Evolutionary conservation across 306 rosid genomes (phyloP).

Genomic region (Phaseolus lunatus): DNA sequence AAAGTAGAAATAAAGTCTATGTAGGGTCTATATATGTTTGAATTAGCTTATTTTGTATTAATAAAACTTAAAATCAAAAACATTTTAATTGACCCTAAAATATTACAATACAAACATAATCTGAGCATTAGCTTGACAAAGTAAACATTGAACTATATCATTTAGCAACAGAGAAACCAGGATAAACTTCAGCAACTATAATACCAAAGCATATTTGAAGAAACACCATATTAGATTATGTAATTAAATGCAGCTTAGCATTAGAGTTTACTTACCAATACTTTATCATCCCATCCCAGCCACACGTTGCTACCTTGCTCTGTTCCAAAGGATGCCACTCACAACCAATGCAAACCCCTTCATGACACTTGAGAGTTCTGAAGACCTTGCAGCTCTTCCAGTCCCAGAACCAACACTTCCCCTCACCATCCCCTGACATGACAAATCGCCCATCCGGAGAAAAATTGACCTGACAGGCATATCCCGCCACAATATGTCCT

Average conservation of each 20-base stretch:
- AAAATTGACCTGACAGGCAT: slow-evolving; percentile 94
- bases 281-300: slow-evolving; percentile 98
- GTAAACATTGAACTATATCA: slow-evolving; percentile 2
- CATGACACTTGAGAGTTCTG: slow-evolving; percentile 93
- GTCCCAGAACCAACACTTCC: slow-evolving; percentile 99
- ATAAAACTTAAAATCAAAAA: neutral
- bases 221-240: slow-evolving; percentile 8
- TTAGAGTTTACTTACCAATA: slow-evolving; percentile 76
- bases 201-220: slow-evolving; percentile 29
- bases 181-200: slow-evolving; percentile 10
- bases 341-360: slow-evolving; percentile 90
- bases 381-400: slow-evolving; percentile 99
- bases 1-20: neutral
- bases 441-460: slow-evolving; percentile 98
- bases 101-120: neutral
- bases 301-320: slow-evolving; percentile 97
- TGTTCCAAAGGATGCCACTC: slow-evolving; percentile 97
- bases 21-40: neutral
- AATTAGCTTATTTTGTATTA: neutral
- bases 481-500: slow-evolving; percentile 93
- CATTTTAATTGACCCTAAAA: neutral
- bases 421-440: slow-evolving; percentile 95
- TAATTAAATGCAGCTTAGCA: slow-evolving; percentile 14
- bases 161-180: slow-evolving; percentile 13
- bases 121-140: neutral